These are phyloP conservation scores for Solanum phureja DNA, from an alignment of 257 asterid species.

Conservation along the genomic window DNA sequence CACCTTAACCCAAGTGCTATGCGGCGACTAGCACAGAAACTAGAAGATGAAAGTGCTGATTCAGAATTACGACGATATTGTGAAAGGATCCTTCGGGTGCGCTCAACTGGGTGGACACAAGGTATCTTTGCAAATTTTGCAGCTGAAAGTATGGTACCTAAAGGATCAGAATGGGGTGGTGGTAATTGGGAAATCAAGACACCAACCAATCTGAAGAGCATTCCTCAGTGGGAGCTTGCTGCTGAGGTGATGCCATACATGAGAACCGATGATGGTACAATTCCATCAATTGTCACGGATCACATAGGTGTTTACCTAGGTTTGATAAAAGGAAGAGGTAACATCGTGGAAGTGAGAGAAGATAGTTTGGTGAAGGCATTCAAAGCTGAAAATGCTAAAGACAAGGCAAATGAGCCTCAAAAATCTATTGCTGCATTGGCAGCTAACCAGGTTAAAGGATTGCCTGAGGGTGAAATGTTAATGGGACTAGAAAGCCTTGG, in stretches of 20 bases:
- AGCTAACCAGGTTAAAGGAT: constrained; percentile 35
- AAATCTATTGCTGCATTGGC: constrained; percentile 31
- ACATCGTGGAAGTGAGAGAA: constrained; percentile 89
- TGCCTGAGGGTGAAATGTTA: constrained; percentile 39
- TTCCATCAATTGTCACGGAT: constrained; percentile 91
- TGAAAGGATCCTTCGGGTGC: constrained; percentile 90
- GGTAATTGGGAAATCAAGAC: constrained; percentile 99
- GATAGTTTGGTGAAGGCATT: constrained; percentile 75
- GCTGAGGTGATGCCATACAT: constrained; percentile 99
- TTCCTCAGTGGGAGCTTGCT: constrained; percentile 99
- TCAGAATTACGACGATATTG: constrained; percentile 93
- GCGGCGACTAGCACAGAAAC: constrained; percentile 92
- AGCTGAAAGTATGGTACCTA: constrained; percentile 99
- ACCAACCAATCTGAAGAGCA: constrained; percentile 78
- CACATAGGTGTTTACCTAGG: constrained; percentile 98
- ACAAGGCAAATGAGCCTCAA: constrained; percentile 43
- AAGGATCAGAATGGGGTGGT: constrained; percentile 99
- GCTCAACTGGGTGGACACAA: constrained; percentile 99
- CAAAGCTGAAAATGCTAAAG: constrained; percentile 48
- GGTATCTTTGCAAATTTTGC: constrained; percentile 98
- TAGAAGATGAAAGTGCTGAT: constrained; percentile 84
- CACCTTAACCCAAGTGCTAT: constrained; percentile 99
- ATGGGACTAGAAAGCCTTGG: constrained; percentile 79
- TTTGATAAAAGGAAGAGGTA: constrained; percentile 92
- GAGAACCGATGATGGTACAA: constrained; percentile 96